phyloP scores from a whole-genome alignment of 495 filamentous ascomycete species.

The Penicillium maclennaniae region DNA sequence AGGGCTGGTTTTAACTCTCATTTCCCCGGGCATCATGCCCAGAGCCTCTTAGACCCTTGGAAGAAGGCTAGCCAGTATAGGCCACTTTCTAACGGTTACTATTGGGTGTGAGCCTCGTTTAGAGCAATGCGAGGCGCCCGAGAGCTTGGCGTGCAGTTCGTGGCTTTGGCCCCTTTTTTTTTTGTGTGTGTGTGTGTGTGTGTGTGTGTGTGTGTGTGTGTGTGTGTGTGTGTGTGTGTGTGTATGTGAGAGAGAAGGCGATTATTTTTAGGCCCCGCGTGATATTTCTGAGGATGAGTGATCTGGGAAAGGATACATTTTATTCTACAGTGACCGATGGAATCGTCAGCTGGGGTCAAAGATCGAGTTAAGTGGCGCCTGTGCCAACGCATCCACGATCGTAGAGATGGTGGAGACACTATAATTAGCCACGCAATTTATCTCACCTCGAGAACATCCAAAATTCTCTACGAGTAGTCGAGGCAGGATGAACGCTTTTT shows the following conservation, averaged over 20 bases:
- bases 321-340: not conserved
- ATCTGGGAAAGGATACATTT: too few relatives aligned
- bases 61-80: conserved; percentile 2
- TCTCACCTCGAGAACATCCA: too few relatives aligned
- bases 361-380: not conserved
- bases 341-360: not conserved
- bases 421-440: not conserved
- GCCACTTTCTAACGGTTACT: not conserved
- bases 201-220: too few relatives aligned
- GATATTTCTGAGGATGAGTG: not conserved
- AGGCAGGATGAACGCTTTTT: not conserved
- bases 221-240: too few relatives aligned
- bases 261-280: conserved; percentile 1
- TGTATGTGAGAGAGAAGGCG: too few relatives aligned
- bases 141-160: not conserved
- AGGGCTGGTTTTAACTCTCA: not conserved
- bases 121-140: conserved; percentile 4
- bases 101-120: conserved; percentile 1
- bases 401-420: not conserved
- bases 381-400: not conserved
- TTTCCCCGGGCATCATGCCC: not conserved
- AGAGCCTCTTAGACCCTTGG: conserved; percentile 10
- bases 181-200: too few relatives aligned
- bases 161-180: not conserved
- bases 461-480: too few relatives aligned